A percentile compares a stretch with the other conserved stretches of the same genome.
Evolutionary conservation across 345 rosid species (phyloP).

Genomic region (Eucalyptus fibrosa): DNA sequence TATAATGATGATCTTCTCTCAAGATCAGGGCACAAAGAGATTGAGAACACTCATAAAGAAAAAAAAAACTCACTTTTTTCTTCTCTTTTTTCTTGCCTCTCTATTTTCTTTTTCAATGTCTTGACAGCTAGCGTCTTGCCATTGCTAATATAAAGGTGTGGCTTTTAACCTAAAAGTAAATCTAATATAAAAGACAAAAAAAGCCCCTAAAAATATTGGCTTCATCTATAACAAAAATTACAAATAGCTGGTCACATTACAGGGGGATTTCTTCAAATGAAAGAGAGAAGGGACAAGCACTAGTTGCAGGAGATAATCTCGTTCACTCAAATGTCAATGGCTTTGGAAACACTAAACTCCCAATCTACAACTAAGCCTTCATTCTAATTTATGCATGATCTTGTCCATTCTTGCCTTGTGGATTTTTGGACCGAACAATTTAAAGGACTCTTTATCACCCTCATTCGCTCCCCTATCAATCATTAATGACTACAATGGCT

Average conservation of each 20-base stretch:
- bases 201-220: no score
- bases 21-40: rapidly evolving
- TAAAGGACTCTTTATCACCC: neutral
- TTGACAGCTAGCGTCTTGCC: rapidly evolving
- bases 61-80: no score
- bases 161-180: no score
- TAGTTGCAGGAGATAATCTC: neutral
- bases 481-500: neutral
- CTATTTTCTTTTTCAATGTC: no score
- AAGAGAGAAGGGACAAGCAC: neutral
- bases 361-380: neutral
- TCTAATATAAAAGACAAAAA: no score
- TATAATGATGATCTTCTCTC: no score
- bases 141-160: no score
- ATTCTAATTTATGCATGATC: no score
- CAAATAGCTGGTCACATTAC: neutral
- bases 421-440: neutral
- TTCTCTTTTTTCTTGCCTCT: no score
- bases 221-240: no score
- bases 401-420: neutral
- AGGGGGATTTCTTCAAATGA: rapidly evolving
- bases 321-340: neutral
- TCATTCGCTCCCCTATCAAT: neutral
- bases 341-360: neutral
- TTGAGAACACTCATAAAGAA: rapidly evolving